Conservation (phyloP, 257 asterid genomes). For the Capsicum baccatum region DNA sequence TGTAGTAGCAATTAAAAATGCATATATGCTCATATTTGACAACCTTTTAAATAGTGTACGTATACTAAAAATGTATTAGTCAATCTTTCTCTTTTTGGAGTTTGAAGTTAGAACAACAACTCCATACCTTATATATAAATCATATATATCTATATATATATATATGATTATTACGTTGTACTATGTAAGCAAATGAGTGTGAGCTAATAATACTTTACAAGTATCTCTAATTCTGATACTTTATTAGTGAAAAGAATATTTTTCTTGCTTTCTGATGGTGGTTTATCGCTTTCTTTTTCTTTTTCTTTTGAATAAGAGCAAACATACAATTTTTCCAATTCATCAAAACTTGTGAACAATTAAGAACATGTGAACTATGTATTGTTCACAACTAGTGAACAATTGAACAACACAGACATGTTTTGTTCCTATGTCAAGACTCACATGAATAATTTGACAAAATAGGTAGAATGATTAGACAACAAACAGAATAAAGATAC, state of each 20-base stretch:
- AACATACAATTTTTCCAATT: neutral
- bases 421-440: neutral
- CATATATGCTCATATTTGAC: neutral
- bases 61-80: neutral
- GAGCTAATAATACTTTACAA: neutral
- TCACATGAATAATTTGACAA: neutral
- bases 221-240: constrained; percentile 6
- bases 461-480: too few relatives aligned
- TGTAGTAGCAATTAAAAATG: neutral
- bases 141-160: neutral
- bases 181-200: neutral
- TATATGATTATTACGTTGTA: neutral
- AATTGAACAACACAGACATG: neutral
- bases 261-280: neutral
- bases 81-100: neutral
- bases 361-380: neutral
- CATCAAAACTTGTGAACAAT: neutral
- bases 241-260: neutral
- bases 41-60: neutral
- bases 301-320: neutral
- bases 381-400: neutral
- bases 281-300: neutral
- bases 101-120: neutral
- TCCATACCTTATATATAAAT: neutral
- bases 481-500: neutral